These are phyloP conservation scores for Eragrostis curvula DNA, from an alignment of 176 grass and related monocot species.

Conservation along the genomic window DNA sequence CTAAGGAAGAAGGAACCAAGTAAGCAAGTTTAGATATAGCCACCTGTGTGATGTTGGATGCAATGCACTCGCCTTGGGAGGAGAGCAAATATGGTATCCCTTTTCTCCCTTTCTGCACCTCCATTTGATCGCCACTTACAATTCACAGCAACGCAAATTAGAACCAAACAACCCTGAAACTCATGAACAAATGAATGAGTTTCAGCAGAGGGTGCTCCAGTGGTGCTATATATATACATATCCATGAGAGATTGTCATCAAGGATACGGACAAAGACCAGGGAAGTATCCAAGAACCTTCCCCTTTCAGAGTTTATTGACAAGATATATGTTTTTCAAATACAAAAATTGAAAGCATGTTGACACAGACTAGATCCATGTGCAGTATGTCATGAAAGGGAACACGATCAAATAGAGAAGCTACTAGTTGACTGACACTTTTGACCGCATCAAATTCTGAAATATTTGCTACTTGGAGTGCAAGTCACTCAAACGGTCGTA, in stretches of 20 bases:
- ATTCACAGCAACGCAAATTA: conserved; percentile 13
- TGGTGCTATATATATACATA: conserved; percentile 21
- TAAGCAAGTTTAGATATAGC: conserved; percentile 13
- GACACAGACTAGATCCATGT: neutral
- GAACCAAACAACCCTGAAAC: conserved; percentile 13
- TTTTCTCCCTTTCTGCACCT: conserved; percentile 64
- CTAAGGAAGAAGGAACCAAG: neutral
- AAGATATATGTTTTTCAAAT: neutral
- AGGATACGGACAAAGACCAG: conserved; percentile 6
- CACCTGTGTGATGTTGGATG: conserved; percentile 77
- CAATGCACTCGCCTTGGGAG: conserved; percentile 66
- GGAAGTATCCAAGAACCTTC: conserved; percentile 42
- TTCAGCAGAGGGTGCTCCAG: neutral
- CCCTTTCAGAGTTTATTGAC: conserved; percentile 10
- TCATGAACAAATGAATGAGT: neutral
- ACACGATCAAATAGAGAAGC: no score
- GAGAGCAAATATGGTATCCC: conserved; percentile 65
- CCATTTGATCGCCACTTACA: conserved; percentile 33
- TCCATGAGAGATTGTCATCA: neutral
- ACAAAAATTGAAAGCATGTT: neutral
- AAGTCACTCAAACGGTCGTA: conserved; percentile 33
- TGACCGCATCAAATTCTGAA: neutral
- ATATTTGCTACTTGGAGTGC: conserved; percentile 27
- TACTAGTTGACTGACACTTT: neutral
- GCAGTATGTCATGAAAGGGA: neutral